Evolutionary conservation across 2,329 filamentous ascomycete species (phyloP).

Genomic region (Cephalotrichum gorgonifer): DNA sequence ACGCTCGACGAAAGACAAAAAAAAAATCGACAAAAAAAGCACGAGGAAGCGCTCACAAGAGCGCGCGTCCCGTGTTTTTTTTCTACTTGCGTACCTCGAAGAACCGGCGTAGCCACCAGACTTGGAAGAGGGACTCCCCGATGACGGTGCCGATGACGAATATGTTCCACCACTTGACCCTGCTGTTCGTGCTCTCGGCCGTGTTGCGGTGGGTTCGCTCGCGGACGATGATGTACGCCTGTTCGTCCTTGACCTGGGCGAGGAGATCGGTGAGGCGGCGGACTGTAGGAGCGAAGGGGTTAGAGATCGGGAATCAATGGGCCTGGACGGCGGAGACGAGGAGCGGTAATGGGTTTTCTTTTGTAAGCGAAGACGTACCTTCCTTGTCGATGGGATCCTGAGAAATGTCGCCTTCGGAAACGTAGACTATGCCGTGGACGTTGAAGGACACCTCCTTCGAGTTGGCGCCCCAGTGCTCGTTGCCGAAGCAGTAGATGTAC

Average conservation of each 20-base stretch:
- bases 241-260: conserved; percentile 91
- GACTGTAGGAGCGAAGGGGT: conserved; percentile 35
- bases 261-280: conserved; percentile 75
- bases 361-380: conserved; percentile 53
- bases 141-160: conserved; percentile 86
- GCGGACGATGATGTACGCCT: conserved; percentile 89
- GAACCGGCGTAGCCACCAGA: conserved; percentile 98
- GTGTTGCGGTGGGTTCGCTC: conserved; percentile 97
- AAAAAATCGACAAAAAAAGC: background rate
- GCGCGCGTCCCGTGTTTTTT: background rate
- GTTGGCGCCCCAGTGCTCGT: conserved; percentile 93
- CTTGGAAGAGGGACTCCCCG: conserved; percentile 92
- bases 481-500: conserved; percentile 97
- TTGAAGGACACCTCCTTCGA: conserved; percentile 99
- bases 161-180: conserved; percentile 99
- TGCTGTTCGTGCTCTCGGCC: conserved; percentile 91
- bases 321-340: background rate
- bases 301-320: background rate
- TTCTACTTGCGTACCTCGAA: conserved; percentile 55
- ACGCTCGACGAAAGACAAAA: background rate
- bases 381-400: conserved; percentile 85
- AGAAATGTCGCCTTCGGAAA: conserved; percentile 74
- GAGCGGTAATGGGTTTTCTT: background rate
- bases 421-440: conserved; percentile 96
- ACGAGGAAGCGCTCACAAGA: background rate